Percentiles rank a stretch among this genome's conserved stretches.
These are phyloP conservation scores for Euphrasia confusa DNA, from an alignment of 257 asterid species.

Conservation along the genomic window DNA sequence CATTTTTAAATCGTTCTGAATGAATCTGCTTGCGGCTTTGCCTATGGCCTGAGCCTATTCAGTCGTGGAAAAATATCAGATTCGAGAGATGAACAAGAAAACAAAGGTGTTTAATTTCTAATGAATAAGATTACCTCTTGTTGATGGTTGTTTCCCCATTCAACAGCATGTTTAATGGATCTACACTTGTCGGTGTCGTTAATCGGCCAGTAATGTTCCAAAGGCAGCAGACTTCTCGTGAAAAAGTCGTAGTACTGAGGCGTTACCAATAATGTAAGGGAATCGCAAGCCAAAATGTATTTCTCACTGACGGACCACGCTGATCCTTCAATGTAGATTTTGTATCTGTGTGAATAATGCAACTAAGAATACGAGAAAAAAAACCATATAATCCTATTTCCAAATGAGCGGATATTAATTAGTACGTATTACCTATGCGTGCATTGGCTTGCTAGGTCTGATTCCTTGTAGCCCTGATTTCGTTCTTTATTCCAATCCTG, in stretches of 20 bases:
- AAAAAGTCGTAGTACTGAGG: constrained; percentile 76
- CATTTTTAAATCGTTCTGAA: constrained; percentile 51
- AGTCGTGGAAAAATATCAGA: not conserved
- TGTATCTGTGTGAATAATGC: constrained; percentile 42
- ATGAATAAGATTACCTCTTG: constrained; percentile 27
- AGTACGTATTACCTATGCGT: constrained; percentile 48
- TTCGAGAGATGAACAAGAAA: not conserved
- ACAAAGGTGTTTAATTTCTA: too few relatives aligned
- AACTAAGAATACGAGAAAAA: not conserved
- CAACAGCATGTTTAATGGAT: constrained; percentile 77
- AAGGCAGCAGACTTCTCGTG: constrained; percentile 73
- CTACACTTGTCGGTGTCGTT: constrained; percentile 58
- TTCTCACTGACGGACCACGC: constrained; percentile 98
- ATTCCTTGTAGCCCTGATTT: constrained; percentile 57
- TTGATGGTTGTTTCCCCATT: constrained; percentile 73
- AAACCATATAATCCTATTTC: not conserved
- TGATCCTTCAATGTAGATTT: constrained; percentile 82
- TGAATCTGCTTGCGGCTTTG: constrained; percentile 50
- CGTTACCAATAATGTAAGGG: constrained; percentile 51
- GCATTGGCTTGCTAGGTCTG: constrained; percentile 80
- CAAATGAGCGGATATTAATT: not conserved
- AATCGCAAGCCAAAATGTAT: constrained; percentile 84
- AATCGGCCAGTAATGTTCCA: constrained; percentile 86
- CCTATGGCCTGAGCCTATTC: constrained; percentile 81
- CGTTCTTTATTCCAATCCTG: constrained; percentile 71